Conservation (phyloP, 768 basidiomycete genomes). For the Suillus decipiens region DNA sequence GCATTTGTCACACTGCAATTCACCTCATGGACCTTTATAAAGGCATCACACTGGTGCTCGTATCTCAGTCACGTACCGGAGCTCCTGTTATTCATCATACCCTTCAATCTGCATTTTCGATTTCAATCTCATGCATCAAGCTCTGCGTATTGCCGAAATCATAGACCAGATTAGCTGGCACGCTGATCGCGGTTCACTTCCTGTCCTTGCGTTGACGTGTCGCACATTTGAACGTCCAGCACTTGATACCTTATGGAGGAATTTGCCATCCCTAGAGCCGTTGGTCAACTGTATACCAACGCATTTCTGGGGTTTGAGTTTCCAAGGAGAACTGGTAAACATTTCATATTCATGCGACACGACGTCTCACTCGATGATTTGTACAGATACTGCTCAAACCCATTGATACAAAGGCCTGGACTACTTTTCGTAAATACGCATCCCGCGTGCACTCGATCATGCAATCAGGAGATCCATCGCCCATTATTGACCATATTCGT, state of each 20-base stretch:
- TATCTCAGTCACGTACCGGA: neutral
- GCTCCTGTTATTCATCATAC: neutral
- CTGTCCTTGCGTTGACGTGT: conserved; percentile 27
- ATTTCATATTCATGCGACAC: neutral
- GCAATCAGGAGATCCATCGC: conserved; percentile 20
- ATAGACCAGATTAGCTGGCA: neutral
- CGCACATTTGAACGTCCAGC: conserved; percentile 24
- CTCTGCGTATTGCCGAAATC: neutral
- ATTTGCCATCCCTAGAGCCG: conserved; percentile 23
- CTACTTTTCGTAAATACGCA: conserved; percentile 26
- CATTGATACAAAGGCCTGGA: conserved; percentile 19
- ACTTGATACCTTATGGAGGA: conserved; percentile 27
- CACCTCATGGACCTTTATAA: neutral
- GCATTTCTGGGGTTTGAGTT: neutral
- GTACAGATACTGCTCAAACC: neutral
- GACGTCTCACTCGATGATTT: neutral
- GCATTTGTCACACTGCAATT: neutral
- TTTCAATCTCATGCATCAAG: conserved; percentile 6
- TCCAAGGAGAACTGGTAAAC: neutral
- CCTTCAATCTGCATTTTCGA: neutral
- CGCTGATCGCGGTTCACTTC: conserved; percentile 14
- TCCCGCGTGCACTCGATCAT: conserved; percentile 23
- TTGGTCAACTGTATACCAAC: conserved; percentile 14
- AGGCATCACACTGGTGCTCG: neutral
- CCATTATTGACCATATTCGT: conserved; percentile 14